phyloP scores from a whole-genome alignment of 306 rosid genomes.

The Fagus crenata region DNA sequence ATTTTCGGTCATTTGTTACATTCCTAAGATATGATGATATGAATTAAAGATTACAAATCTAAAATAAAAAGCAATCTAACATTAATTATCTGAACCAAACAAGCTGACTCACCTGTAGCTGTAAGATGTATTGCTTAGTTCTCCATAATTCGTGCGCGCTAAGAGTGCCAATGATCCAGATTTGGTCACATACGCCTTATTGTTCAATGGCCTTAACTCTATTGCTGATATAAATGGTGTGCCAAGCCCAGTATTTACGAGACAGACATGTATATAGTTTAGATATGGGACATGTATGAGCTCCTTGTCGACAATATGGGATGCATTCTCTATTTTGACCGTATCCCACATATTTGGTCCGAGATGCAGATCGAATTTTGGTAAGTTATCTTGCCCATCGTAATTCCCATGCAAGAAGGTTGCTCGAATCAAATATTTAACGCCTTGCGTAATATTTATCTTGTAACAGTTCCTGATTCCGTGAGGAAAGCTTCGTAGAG shows the following conservation, averaged over 20 bases:
- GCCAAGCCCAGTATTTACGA: conserved; percentile 47
- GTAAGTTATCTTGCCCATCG: conserved; percentile 30
- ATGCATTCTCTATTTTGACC: conserved; percentile 18
- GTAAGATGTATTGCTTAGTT: neutral
- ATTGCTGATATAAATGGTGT: conserved; percentile 50
- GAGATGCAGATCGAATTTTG: conserved; percentile 47
- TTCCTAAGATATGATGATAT: no score
- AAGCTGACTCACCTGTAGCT: conserved; percentile 32
- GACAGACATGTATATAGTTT: conserved; percentile 37
- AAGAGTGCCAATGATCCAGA: conserved; percentile 19
- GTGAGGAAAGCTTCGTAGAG: conserved; percentile 50
- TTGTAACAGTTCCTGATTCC: conserved; percentile 57
- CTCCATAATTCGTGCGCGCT: conserved; percentile 22
- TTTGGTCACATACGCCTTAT: conserved; percentile 9
- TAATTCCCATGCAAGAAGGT: conserved; percentile 47
- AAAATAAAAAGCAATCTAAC: no score
- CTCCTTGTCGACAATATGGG: conserved; percentile 6
- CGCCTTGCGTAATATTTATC: conserved; percentile 30
- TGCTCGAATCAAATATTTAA: conserved; percentile 41
- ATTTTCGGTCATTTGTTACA: no score
- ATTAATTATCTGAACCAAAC: no score
- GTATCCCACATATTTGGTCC: conserved; percentile 48
- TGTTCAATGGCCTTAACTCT: conserved; percentile 41
- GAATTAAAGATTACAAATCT: no score
- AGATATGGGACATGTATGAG: conserved; percentile 39